Evolutionary conservation across 2,329 filamentous ascomycete genomes (phyloP), one percentile per base, ranked within the genome.

Genomic region (Trichophyton simii): DNA sequence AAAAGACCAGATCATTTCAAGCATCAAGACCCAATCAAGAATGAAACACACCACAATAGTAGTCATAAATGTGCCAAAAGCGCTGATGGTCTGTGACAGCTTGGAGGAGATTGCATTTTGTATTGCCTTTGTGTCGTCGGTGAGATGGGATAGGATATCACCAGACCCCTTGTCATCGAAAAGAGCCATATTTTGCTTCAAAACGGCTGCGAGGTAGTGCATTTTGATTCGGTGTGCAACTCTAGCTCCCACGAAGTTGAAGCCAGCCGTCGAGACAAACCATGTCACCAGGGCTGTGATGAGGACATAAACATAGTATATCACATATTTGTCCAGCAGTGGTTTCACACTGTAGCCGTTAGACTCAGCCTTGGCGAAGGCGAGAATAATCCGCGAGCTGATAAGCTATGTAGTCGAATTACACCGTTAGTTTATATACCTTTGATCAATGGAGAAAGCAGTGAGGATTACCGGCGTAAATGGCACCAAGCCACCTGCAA

Each of bases 31-130:
- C 54, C 54, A 57, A 13, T 57, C 31, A 11, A 41, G 18, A 57
- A 57, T 18, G n/a, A 57, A 57, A 22, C 54, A 36, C 20, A 41
- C 36, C 8, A 57, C 28, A 20, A 57, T 20, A 13, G 54, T 57
- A 20, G 31, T 41, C n/a, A 57, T 22, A 15, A 57, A 31, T 8
- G 54, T 38, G 31, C 54, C 31, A 36, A 57, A 20, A 15, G 31
- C 54, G 25, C 54, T 57, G n/a, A 57, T n/a, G n/a, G 54, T 57
- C 64, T 91, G 75, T 34, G 82, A 82, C 54, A 91, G 80, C 75
- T 92, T 92, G 72, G 91, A 87, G 0, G 87, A 90, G 41, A 95
- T 91, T 58, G 89, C 90, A 65, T 91, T 88, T 72, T 94, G 90
- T 57, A 95, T 84, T 59, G 90, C 76, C 67, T 92, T 94, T 44